Conservation (phyloP, 140 eudicot genomes). For the Ambrosia hybrid region DNA sequence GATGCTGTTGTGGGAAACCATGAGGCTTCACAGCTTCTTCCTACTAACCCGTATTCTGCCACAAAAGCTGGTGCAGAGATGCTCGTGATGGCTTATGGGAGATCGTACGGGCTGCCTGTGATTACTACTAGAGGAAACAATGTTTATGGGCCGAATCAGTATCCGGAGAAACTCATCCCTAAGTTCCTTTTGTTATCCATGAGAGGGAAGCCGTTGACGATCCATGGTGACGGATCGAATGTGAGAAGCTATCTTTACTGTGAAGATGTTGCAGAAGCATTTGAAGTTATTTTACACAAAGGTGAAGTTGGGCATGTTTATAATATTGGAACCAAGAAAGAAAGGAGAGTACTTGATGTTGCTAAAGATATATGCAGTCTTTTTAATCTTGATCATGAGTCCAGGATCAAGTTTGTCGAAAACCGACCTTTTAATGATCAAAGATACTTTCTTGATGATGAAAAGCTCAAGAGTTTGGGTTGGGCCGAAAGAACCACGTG, state of each 20-base stretch:
- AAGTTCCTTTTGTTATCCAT: constrained; percentile 83
- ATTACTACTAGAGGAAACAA: constrained; percentile 94
- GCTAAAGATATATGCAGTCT: constrained; percentile 66
- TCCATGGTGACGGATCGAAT: constrained; percentile 86
- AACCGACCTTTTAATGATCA: constrained; percentile 84
- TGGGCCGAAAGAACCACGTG: constrained; percentile 79
- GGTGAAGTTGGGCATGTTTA: constrained; percentile 95
- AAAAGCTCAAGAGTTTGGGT: constrained; percentile 69
- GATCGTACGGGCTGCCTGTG: constrained; percentile 91
- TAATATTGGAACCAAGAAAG: constrained; percentile 77
- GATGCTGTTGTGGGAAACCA: constrained; percentile 93
- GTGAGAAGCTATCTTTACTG: constrained; percentile 83
- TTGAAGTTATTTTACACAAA: constrained; percentile 74
- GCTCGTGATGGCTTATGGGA: constrained; percentile 97
- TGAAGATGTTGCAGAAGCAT: constrained; percentile 90
- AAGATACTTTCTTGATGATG: constrained; percentile 72
- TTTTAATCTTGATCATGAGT: constrained; percentile 50
- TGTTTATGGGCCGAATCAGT: constrained; percentile 91
- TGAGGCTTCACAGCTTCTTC: constrained; percentile 92
- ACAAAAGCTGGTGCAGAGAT: constrained; percentile 97
- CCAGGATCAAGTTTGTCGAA: constrained; percentile 71
- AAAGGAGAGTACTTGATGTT: constrained; percentile 79
- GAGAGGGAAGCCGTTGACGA: constrained; percentile 74
- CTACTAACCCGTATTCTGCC: constrained; percentile 90
- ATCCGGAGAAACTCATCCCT: constrained; percentile 84